Base-by-base conservation (phyloP, 306 rosid species). In the Heteromeles arbutifolia region DNA sequence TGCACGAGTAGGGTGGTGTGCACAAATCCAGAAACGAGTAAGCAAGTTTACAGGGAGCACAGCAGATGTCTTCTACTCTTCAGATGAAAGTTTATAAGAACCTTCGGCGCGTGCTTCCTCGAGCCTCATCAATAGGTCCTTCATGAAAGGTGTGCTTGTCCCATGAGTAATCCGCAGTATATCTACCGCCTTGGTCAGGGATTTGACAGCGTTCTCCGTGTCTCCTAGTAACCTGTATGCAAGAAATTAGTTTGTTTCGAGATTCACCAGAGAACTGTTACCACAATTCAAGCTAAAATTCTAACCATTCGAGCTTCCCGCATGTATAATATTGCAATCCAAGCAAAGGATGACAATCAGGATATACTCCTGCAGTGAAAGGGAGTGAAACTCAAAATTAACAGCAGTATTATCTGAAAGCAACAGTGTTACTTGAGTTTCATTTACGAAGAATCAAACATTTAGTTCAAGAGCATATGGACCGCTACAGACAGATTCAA, bases 271-370 rank as follows among this genome's bases (percentile, higher is more conserved):
- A 34, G 39, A 8, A 24, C 24, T 31, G 13, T 48, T 53, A 22
- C 11, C 10, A 28, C 8, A 25, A 41, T 18, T 39, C 37, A 14
- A 34, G 62, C 17, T n/a, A 37, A 79, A 73, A 84, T 79, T 75
- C 94, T 85, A 66, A 90, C 98, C 98, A 92, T 88, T 90, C 93
- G 32, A 94, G 94, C 86, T 94, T 94, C 75, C 98, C 98, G 81
- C 93, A 83, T 12, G 98, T 86, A 85, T 88, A 94, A 74, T 86
- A 90, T 73, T 92, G 98, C 90, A 94, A 83, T 54, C 97, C 97
- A 71, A 92, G 96, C 82, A 90, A 77, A 22, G 98, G 98, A 85
- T 94, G 97, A 68, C 83, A 85, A 48, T 86, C 86, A 28, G 86
- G 95, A 86, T 94, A 94, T 62, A 83, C 84, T 80, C 92, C 98